Base-by-base conservation (phyloP, 139 green algal species). In the Pedinophyceae sp. region DNA sequence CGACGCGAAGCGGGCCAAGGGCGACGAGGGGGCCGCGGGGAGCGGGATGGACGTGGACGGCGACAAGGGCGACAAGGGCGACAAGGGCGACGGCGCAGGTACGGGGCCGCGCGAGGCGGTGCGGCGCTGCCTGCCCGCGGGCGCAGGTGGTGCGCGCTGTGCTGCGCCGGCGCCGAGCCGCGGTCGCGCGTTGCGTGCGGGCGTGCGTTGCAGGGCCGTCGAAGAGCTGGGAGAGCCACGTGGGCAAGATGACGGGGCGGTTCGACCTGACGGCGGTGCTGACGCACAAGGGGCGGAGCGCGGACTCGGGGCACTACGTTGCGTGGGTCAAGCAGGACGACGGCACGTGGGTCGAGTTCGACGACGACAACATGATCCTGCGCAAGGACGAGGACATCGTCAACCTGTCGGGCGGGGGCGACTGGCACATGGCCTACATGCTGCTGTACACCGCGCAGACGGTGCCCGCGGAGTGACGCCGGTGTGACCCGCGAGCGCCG, bases 401-500 rank as follows among this genome's bases (percentile, higher is more conserved):
- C 17, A 68, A 73, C 24, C 74, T 99, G 16, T 73, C 61, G 25
- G 87, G 87, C 26, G 89, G 89, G 17, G 89, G 89, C 17, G 89
- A 97, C 69, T 95, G 87, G 84, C 89, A 97, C 75, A 97, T 95
- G 85, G 86, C 82, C 0, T 94, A 95, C 69, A 63, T 97, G 53
- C 67, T 94, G 62, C 43, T 95, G 26, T 97, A 90, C 73, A 72
- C 69, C 13, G 82, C 78, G 1, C 54, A 87, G 51, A 68, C 38
- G 22, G 74, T 84, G 50, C 68, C 76, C 4, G n/a, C n/a, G n/a
- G n/a, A n/a, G n/a, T n/a, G n/a, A n/a, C n/a, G n/a, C n/a, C n/a
- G n/a, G n/a, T n/a, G n/a, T n/a, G n/a, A n/a, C n/a, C n/a, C n/a
- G n/a, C n/a, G n/a, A n/a, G n/a, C n/a, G n/a, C n/a, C n/a, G n/a